Base-by-base conservation (phyloP, 2,329 filamentous ascomycete species). In the Onygena corvina region DNA sequence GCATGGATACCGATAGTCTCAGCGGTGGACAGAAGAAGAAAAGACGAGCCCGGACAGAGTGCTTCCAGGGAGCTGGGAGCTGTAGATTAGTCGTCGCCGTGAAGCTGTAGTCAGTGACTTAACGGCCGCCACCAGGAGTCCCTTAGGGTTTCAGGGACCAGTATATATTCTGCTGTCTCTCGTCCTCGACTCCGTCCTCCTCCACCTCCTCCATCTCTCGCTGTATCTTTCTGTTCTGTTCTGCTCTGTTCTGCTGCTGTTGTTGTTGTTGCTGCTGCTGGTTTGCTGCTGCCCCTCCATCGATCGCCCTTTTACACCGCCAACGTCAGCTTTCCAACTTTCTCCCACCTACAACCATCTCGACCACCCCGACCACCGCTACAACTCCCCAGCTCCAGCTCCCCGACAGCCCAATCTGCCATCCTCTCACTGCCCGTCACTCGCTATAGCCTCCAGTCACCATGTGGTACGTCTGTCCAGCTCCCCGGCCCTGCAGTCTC, bases 381-480 rank as follows among this genome's bases (percentile, higher is more conserved):
- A 40, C 35, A 25, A 12, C 35, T 5, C 12, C 16, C 16, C 30
- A 47, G 20, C 18, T 8, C 3, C 8, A 9, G 30, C 40, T 35
- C 16, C n/a, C 23, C 35, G 14, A 14, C 33, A 38, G 42, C 47
- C 1, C n/a, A 16, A 9, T 44, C 40, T 44, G 7, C 25, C 12
- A 46, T 31, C 35, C 9, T 8, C 20, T 21, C 20, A 7, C 7
- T 16, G 3, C 3, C 14, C 14, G 14, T 38, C 40, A 45, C n/a
- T 33, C 47, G 21, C 31, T 38, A n/a, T n/a, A n/a, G n/a, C 21
- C 12, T 21, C 40, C 38, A 50, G 50, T 48, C 50, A 54, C 30
- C 45, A 54, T 54, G 53, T 54, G 53, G 53, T 53, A 49, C n/a
- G 52, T 46, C 27, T 7, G 8, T 23, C n/a, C 21, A 11, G 21